Evolutionary conservation across 768 basidiomycete species (phyloP).

Genomic region (Rhizopogon vulgaris): DNA sequence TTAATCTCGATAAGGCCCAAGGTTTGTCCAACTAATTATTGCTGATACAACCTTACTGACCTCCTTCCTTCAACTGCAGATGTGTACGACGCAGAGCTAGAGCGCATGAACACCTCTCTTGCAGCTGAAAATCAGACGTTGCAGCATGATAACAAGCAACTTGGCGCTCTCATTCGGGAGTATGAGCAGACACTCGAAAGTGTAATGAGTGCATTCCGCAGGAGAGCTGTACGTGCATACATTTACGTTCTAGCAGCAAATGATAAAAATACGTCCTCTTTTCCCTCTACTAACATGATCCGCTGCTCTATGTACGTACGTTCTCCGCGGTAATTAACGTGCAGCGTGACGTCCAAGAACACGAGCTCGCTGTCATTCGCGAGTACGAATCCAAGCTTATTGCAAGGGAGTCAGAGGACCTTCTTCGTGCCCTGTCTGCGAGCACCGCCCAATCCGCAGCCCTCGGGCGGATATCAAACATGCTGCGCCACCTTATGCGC

Average conservation of each 20-base stretch:
- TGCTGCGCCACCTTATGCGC: slow-evolving; percentile 67
- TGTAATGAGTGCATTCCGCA: slow-evolving; percentile 88
- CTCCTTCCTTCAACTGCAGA: slow-evolving; percentile 43
- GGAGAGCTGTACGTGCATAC: slow-evolving; percentile 68
- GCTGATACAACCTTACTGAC: not conserved
- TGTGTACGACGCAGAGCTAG: slow-evolving; percentile 83
- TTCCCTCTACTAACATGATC: not conserved
- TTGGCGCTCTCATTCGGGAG: slow-evolving; percentile 86
- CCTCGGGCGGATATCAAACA: slow-evolving; percentile 61
- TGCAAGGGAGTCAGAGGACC: slow-evolving; percentile 62
- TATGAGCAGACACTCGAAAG: slow-evolving; percentile 95
- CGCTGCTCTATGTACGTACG: not conserved
- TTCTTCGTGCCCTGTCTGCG: slow-evolving; percentile 50
- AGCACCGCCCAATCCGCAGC: slow-evolving; percentile 63
- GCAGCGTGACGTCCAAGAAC: slow-evolving; percentile 89
- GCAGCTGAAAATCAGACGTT: slow-evolving; percentile 77
- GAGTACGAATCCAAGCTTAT: slow-evolving; percentile 89
- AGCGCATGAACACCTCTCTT: slow-evolving; percentile 80
- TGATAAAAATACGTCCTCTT: not conserved
- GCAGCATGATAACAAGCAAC: slow-evolving; percentile 93
- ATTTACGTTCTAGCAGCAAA: not conserved
- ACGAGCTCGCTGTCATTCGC: slow-evolving; percentile 81
- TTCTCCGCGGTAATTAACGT: not conserved
- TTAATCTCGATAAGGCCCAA: slow-evolving; percentile 84
- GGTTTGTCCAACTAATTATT: slow-evolving; percentile 35